A percentile compares a stretch with the other conserved stretches of the same genome.
Evolutionary conservation across 2,329 filamentous ascomycete species (phyloP).

Genomic region (Fusarium lateritium): DNA sequence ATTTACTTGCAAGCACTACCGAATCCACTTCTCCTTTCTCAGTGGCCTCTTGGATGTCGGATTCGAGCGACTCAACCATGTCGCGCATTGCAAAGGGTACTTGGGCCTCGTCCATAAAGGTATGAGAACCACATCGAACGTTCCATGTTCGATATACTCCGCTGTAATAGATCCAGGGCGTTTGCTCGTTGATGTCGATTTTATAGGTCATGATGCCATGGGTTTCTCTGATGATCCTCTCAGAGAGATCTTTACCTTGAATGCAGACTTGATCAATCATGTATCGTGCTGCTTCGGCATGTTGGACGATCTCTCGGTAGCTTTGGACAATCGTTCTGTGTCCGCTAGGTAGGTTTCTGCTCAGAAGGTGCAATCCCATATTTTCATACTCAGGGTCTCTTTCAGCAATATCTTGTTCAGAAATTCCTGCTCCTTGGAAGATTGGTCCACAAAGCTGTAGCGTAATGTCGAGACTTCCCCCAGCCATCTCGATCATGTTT

Average conservation of each 20-base stretch:
- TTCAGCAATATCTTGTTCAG: conserved; percentile 1
- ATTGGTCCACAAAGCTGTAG: conserved; percentile 1
- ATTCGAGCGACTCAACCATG: conserved; percentile 38
- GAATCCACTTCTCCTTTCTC: conserved; percentile 36
- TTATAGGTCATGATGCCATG: conserved; percentile 42
- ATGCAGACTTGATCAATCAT: conserved; percentile 30
- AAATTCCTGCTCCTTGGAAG: neutral
- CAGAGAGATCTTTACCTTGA: conserved; percentile 23
- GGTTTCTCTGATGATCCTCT: conserved; percentile 44
- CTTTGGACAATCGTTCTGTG: neutral
- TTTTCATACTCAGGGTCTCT: neutral
- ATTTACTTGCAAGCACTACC: conserved; percentile 47
- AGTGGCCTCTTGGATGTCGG: conserved; percentile 36
- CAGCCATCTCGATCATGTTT: conserved; percentile 29
- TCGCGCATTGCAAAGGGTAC: conserved; percentile 45
- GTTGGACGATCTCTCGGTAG: conserved; percentile 31
- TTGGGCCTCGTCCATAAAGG: neutral
- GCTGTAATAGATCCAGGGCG: conserved; percentile 18
- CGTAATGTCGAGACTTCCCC: neutral
- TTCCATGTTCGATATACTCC: conserved; percentile 47
- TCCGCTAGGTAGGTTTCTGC: neutral
- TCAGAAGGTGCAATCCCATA: neutral
- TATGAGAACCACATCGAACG: conserved; percentile 7
- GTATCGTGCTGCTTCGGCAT: conserved; percentile 31
- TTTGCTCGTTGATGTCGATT: conserved; percentile 12